These are phyloP conservation scores for Lippia alba DNA, from an alignment of 305 asterid genomes.

Conservation along the genomic window DNA sequence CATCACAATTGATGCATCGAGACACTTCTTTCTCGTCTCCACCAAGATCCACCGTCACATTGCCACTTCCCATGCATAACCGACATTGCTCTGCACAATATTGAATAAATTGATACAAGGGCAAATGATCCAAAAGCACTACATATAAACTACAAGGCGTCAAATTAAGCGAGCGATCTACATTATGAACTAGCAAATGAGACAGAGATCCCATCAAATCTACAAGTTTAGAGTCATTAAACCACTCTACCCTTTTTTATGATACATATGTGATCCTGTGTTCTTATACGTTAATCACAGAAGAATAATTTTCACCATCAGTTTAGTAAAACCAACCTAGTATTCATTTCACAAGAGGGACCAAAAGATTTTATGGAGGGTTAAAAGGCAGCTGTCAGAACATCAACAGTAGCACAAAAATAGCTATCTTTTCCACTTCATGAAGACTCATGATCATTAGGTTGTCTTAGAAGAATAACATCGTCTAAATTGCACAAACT, in stretches of 20 bases:
- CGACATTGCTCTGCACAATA: slow-evolving; percentile 76
- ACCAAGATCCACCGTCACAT: slow-evolving; percentile 83
- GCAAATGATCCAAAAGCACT: background rate
- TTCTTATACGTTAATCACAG: background rate
- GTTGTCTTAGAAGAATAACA: background rate
- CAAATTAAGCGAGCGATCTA: background rate
- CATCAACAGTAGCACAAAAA: background rate
- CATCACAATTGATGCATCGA: slow-evolving; percentile 84
- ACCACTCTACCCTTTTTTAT: slow-evolving; percentile 6
- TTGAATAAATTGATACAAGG: background rate
- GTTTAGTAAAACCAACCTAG: background rate
- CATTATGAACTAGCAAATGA: background rate
- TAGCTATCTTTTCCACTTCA: background rate
- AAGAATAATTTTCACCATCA: slow-evolving; percentile 7
- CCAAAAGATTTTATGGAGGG: background rate
- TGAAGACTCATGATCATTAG: background rate
- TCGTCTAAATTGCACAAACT: background rate
- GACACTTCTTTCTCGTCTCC: slow-evolving; percentile 84
- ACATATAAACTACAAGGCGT: background rate
- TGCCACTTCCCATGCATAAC: slow-evolving; percentile 85
- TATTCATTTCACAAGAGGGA: background rate
- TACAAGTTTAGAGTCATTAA: background rate
- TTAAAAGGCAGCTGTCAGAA: background rate
- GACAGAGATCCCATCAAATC: background rate
- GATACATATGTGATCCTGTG: background rate